A percentile compares a stretch with the other conserved stretches of the same genome.
phyloP scores from a whole-genome alignment of 1,284 basidiomycete species.

The Neotropicomus parvogracilis region DNA sequence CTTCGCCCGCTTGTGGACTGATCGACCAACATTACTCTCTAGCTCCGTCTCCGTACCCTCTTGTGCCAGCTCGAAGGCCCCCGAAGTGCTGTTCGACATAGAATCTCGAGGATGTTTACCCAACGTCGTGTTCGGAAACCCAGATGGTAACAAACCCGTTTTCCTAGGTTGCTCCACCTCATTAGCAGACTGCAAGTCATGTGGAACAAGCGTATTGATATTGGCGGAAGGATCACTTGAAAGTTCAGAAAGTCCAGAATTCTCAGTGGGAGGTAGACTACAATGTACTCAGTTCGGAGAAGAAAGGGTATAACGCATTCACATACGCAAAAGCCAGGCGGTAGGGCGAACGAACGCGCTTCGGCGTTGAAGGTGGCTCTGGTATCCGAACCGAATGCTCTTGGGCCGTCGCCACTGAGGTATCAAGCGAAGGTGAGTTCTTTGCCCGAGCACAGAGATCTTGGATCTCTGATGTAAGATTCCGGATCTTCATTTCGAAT shows the following conservation, averaged over 20 bases:
- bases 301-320: neutral
- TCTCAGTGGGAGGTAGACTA: slow-evolving; percentile 24
- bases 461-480: slow-evolving; percentile 33
- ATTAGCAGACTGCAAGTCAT: slow-evolving; percentile 21
- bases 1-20: slow-evolving; percentile 52
- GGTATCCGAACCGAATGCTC: slow-evolving; percentile 24
- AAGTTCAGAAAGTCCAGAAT: slow-evolving; percentile 17
- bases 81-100: slow-evolving; percentile 39
- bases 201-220: slow-evolving; percentile 13
- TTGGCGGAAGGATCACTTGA: slow-evolving; percentile 25
- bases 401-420: slow-evolving; percentile 9
- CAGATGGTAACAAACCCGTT: slow-evolving; percentile 34
- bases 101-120: slow-evolving; percentile 62
- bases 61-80: slow-evolving; percentile 40
- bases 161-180: slow-evolving; percentile 23
- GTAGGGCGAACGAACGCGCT: slow-evolving; percentile 33
- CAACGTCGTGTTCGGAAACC: slow-evolving; percentile 41
- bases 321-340: slow-evolving; percentile 29
- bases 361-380: slow-evolving; percentile 33
- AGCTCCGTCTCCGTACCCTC: slow-evolving; percentile 39
- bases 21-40: slow-evolving; percentile 38
- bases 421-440: slow-evolving; percentile 11
- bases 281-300: slow-evolving; percentile 7
- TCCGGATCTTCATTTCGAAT: slow-evolving; percentile 36
- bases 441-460: slow-evolving; percentile 21